phyloP scores from a whole-genome alignment of 2,329 filamentous ascomycete genomes.

The Myriosclerotinia curreyana region DNA sequence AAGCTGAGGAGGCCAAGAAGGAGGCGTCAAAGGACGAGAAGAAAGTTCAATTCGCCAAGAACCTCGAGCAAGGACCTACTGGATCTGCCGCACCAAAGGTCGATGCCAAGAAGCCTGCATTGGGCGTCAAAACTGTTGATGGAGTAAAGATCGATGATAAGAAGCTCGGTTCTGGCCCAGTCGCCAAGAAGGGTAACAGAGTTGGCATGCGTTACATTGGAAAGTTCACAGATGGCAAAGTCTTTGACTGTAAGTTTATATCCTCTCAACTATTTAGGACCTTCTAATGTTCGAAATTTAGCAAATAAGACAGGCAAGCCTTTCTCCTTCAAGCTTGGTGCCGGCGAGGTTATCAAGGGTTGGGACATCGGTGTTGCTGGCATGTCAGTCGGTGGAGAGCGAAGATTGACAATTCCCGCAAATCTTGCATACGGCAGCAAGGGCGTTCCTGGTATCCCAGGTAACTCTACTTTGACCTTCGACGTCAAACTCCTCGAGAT shows the following conservation, averaged over 20 bases:
- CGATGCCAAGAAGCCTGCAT: slow-evolving; percentile 49
- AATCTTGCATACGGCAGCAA: slow-evolving; percentile 87
- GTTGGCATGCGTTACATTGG: slow-evolving; percentile 97
- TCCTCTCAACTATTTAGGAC: too few species aligned
- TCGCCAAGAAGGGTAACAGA: slow-evolving; percentile 84
- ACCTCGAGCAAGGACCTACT: slow-evolving; percentile 94
- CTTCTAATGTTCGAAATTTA: slow-evolving; percentile 40
- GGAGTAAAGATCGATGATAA: slow-evolving; percentile 95
- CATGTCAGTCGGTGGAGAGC: slow-evolving; percentile 92
- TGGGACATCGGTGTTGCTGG: slow-evolving; percentile 95
- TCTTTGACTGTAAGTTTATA: slow-evolving; percentile 79
- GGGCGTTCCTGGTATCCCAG: slow-evolving; percentile 77
- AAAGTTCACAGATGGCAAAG: slow-evolving; percentile 90
- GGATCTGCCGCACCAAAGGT: slow-evolving; percentile 55
- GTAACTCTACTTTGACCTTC: slow-evolving; percentile 87
- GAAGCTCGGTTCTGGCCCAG: slow-evolving; percentile 80
- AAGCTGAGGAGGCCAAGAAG: slow-evolving; percentile 57
- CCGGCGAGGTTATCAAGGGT: slow-evolving; percentile 96
- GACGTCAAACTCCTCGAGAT: slow-evolving; percentile 85
- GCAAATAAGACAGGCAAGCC: slow-evolving; percentile 99
- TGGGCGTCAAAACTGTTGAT: slow-evolving; percentile 74
- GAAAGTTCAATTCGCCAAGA: slow-evolving; percentile 99
- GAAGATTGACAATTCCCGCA: slow-evolving; percentile 84
- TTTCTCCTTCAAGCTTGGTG: slow-evolving; percentile 91
- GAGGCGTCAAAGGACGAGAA: slow-evolving; percentile 53